Percentiles rank a stretch among this genome's conserved stretches.
Evolutionary conservation across 345 rosid species (phyloP).

Genomic region (Eucalyptus camaldulensis): DNA sequence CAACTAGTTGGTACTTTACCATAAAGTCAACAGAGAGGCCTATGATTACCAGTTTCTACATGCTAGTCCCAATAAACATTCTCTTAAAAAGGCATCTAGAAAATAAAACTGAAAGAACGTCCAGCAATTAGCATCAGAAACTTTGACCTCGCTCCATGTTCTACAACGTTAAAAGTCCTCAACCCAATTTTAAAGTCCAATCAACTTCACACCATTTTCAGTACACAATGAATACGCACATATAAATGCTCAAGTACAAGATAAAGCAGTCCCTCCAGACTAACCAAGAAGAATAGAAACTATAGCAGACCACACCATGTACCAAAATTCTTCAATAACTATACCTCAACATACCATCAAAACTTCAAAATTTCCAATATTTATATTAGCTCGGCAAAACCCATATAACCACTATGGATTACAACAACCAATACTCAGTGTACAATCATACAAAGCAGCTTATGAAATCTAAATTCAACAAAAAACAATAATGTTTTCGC

Average conservation of each 20-base stretch:
- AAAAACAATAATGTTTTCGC: not conserved
- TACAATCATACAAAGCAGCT: not conserved
- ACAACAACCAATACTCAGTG: not conserved
- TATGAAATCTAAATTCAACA: not conserved
- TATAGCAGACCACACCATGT: not conserved
- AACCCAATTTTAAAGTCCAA: not conserved
- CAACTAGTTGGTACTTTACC: not conserved
- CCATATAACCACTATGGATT: not conserved
- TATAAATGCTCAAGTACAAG: not conserved
- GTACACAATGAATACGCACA: not conserved
- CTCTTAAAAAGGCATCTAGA: not conserved
- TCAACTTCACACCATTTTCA: not conserved
- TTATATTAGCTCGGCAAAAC: not conserved
- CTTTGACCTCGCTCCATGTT: not conserved
- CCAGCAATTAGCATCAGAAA: not conserved
- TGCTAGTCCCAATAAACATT: not conserved
- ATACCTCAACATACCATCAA: not conserved
- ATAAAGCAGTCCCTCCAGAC: not conserved
- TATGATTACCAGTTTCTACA: not conserved
- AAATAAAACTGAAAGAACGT: not conserved
- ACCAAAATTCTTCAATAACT: not conserved
- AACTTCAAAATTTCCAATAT: not conserved
- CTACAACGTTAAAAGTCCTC: not conserved
- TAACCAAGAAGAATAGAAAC: not conserved
- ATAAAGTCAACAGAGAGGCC: not conserved